Base-by-base conservation (phyloP, 257 asterid species). In the Plantago major region DNA sequence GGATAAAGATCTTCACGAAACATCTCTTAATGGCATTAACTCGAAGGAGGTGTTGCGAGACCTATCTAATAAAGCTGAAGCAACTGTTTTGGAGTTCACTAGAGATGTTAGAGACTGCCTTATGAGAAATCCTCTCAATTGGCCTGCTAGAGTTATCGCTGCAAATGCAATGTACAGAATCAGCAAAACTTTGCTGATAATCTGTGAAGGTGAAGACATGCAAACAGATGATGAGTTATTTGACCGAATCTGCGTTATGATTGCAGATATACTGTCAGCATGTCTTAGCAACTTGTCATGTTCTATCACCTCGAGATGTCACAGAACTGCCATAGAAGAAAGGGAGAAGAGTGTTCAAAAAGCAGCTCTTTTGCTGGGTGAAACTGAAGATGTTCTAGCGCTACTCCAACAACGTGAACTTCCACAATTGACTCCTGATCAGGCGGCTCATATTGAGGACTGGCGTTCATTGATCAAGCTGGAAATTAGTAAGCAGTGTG, bases 151-250 rank as follows among this genome's bases (percentile, higher is more conserved):
- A n/a, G 62, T 67, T 5, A 9, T 67, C 11, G 62, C 67, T 42
- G 72, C 72, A 1, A 59, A 67, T 22, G 46, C 72, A 10, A 67
- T 67, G 72, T 51, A 60, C 55, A 60, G 62, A 30, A 65, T 71
- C 17, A 59, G 71, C 19, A 11, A 38, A 18, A 62, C 46, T 10
- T 16, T 62, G 14, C 47, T 69, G 28, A 43, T 54, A 9, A 19
- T 17, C 17, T 26, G 15, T 45, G 62, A 61, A 8, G 58, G 14
- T 22, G 43, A 56, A 12, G 43, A 50, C 10, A 16, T 10, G 11
- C 47, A 53, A 43, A 54, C 55, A 11, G 67, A 61, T 45, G 62
- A 65, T 37, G 53, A 26, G 1, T 54, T 54, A 13, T 54, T 65
- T 11, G 22, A 65, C 55, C 42, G 38, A 45, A 42, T 65, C 15